Evolutionary conservation across 192 early-diverging fungal genomes (phyloP), one percentile per base, ranked within the genome.

Genomic region (Phlyctochytrium arcticum): DNA sequence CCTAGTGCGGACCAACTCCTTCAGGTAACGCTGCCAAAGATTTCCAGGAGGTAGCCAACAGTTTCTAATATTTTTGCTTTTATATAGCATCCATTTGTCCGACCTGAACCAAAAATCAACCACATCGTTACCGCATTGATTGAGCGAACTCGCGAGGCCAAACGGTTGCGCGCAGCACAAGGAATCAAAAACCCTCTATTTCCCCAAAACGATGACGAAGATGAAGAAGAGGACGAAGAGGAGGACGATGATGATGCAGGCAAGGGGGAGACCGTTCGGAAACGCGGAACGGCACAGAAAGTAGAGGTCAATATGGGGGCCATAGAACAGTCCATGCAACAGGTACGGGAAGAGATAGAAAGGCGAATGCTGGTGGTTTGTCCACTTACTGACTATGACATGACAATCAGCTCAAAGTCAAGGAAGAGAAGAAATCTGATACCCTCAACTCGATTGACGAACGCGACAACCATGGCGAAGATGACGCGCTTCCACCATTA

Each of bases 1-100:
- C 70, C 75, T 19, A 76, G 50, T 7, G 79, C 79, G 5, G 62
- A 62, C 35, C 50, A 79, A 47, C 66, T 82, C 9, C 80, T 81
- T 54, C 33, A 57, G 17, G 59, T 42, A 48, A 54, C 59, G n/a
- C 31, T 24, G 24, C 46, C 44, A 23, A 57, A 53, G 50, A 15
- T 19, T 32, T n/a, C 26, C n/a, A 34, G 33, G 10, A 57, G 24
- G 19, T 31, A 30, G 50, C 50, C 12, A 30, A 23, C 15, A 53
- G 21, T 53, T 44, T 44, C 39, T 44, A 44, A 19, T 44, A 44
- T 44, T 44, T n/a, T 44, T 19, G 12, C 39, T 44, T 44, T 44
- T 12, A 12, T 44, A 2, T 33, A 79, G 77, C 78, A 79, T 55
- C 75, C 78, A 15, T 80, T 80, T 57, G 65, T 80, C 53, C 44